These are phyloP conservation scores for Tuber borchii DNA, from an alignment of 495 filamentous ascomycete genomes.

Conservation along the genomic window DNA sequence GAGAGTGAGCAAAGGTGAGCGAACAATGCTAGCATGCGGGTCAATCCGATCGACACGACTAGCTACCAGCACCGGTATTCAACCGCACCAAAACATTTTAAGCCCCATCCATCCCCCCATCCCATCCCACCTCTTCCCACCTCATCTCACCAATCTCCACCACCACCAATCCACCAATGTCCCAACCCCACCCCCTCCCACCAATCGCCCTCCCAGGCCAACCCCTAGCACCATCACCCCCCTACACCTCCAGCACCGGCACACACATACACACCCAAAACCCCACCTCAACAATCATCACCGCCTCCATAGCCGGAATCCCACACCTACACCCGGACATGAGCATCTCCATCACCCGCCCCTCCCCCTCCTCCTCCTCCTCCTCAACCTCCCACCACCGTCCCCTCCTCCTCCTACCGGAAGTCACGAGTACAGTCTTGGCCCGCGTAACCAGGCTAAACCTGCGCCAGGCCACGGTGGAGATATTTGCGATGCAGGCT, in stretches of 20 bases:
- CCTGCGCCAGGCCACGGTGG: constrained; percentile 71
- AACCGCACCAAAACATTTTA: too few relatives aligned
- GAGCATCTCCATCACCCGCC: background rate
- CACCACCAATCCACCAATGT: background rate
- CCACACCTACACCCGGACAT: background rate
- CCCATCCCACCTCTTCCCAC: background rate
- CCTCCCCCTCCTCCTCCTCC: constrained; percentile 43
- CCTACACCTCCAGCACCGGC: constrained; percentile 66
- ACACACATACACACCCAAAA: constrained; percentile 45
- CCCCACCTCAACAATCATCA: background rate
- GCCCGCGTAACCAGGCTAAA: constrained; percentile 77
- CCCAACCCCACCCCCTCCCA: constrained; percentile 26
- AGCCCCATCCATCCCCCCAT: too few relatives aligned
- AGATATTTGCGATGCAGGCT: constrained; percentile 63
- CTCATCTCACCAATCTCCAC: background rate
- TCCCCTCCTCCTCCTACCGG: constrained; percentile 50
- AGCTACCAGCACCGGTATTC: too few relatives aligned
- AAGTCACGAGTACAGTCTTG: constrained; percentile 72
- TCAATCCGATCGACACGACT: constrained; percentile 39
- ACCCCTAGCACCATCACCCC: constrained; percentile 59
- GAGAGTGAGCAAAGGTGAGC: constrained; percentile 18
- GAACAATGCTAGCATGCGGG: constrained; percentile 24
- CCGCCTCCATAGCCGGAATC: constrained; percentile 1
- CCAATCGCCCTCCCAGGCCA: constrained; percentile 62
- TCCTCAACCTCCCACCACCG: background rate